Conservation (phyloP, 2,329 filamentous ascomycete species). For the Penicillium decumbens region DNA sequence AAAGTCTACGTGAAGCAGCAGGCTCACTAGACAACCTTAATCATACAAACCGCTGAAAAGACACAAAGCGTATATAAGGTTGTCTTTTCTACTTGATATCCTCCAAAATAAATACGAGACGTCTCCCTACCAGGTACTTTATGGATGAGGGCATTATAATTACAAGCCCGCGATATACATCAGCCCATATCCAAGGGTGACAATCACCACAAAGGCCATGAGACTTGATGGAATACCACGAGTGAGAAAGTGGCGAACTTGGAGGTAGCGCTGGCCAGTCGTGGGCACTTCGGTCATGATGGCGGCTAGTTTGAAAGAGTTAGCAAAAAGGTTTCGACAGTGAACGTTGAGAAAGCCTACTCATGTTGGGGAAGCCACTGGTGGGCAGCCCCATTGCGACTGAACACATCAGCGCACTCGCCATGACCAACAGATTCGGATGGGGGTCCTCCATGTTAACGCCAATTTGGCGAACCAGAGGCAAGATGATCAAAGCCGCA, state of each 20-base stretch:
- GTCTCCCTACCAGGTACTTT: not conserved
- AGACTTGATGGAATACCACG: slow-evolving; percentile 85
- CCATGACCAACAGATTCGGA: slow-evolving; percentile 94
- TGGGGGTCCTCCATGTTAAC: slow-evolving; percentile 80
- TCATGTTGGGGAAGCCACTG: slow-evolving; percentile 98
- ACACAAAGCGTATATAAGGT: not conserved
- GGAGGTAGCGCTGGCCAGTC: slow-evolving; percentile 84
- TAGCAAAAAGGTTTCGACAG: slow-evolving; percentile 2
- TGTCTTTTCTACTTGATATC: not conserved
- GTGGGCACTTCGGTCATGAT: slow-evolving; percentile 98
- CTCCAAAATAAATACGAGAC: not conserved
- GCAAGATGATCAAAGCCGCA: slow-evolving; percentile 88
- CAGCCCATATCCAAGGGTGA: slow-evolving; percentile 84
- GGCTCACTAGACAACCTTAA: not conserved
- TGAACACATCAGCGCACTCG: slow-evolving; percentile 88
- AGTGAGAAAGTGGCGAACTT: slow-evolving; percentile 91
- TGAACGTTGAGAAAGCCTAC: slow-evolving; percentile 56
- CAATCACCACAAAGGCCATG: slow-evolving; percentile 72
- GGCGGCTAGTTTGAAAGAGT: slow-evolving; percentile 58
- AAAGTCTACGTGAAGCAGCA: not conserved
- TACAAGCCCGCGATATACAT: slow-evolving; percentile 72
- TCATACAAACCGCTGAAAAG: not conserved
- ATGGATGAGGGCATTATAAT: not conserved
- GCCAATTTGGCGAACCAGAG: slow-evolving; percentile 82
- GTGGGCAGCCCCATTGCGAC: slow-evolving; percentile 97